Conservation (phyloP, 116 monocot genomes). For the Papilionanthe hybrid region DNA sequence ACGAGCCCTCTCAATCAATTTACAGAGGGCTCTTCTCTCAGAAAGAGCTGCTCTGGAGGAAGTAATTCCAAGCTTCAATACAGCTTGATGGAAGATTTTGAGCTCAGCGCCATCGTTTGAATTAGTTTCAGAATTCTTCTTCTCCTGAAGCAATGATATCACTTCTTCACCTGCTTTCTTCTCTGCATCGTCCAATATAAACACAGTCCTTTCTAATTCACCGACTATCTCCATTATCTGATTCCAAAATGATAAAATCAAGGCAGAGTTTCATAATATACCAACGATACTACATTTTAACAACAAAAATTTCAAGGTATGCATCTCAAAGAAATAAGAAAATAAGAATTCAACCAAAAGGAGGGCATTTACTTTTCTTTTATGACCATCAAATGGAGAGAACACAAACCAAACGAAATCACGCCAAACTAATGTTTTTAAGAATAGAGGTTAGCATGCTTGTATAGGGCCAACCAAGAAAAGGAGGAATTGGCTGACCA, state of each 20-base stretch:
- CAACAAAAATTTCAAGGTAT: no score
- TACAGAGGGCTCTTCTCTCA: constrained; percentile 14
- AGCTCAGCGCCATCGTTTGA: constrained; percentile 26
- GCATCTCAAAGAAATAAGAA: no score
- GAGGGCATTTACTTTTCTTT: no score
- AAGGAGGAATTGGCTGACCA: no score
- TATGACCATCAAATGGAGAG: no score
- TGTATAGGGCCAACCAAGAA: no score
- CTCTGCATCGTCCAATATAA: constrained; percentile 29
- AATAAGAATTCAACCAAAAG: no score
- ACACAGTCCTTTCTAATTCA: constrained; percentile 32
- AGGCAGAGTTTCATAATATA: neutral
- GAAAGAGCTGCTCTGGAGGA: constrained; percentile 27
- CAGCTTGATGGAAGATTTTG: constrained; percentile 35
- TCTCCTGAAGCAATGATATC: constrained; percentile 32
- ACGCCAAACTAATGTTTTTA: no score
- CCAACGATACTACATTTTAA: neutral
- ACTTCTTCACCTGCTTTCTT: constrained; percentile 45
- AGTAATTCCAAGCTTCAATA: constrained; percentile 33
- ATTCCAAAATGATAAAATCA: neutral
- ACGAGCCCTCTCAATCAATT: constrained; percentile 10
- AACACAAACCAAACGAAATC: no score
- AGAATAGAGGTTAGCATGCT: no score
- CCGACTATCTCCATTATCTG: constrained; percentile 33
- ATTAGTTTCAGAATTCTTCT: constrained; percentile 8